These are phyloP conservation scores for Acanthamoeba royreba DNA, from an alignment of 208 protist genomes.

Conservation along the genomic window DNA sequence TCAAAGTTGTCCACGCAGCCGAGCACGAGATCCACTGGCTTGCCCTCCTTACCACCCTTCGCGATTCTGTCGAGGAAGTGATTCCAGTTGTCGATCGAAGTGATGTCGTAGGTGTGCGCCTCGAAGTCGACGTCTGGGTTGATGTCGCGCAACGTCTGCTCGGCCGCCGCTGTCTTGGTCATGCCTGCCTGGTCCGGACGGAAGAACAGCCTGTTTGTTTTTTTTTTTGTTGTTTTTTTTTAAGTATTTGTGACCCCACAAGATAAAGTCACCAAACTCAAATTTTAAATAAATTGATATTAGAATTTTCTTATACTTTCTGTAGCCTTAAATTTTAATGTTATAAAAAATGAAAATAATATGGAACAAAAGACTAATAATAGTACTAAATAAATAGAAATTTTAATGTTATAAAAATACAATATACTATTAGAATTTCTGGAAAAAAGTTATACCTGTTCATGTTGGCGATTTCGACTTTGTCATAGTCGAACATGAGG, in stretches of 20 bases:
- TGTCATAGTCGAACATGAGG: constrained; percentile 97
- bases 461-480: constrained; percentile 97
- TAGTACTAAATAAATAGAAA: neutral
- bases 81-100: constrained; percentile 88
- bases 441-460: constrained; percentile 77
- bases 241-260: neutral
- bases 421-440: neutral
- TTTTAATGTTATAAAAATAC: neutral
- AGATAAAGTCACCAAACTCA: too few species aligned
- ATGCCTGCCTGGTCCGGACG: constrained; percentile 92
- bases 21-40: constrained; percentile 88
- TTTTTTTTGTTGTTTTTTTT: neutral
- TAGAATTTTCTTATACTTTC: too few species aligned
- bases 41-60: constrained; percentile 49
- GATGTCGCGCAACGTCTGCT: constrained; percentile 83
- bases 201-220: constrained; percentile 86
- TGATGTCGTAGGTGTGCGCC: constrained; percentile 91
- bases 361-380: neutral
- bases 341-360: too few species aligned
- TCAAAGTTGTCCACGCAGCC: constrained; percentile 97
- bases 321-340: too few species aligned
- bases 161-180: constrained; percentile 91
- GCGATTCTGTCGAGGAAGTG: constrained; percentile 83
- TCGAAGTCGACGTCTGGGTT: constrained; percentile 95
- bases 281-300: too few species aligned